Evolutionary conservation across 2,329 filamentous ascomycete genomes (phyloP), one percentile per base, ranked within the genome.

Genomic region (Teratosphaeria viscida): DNA sequence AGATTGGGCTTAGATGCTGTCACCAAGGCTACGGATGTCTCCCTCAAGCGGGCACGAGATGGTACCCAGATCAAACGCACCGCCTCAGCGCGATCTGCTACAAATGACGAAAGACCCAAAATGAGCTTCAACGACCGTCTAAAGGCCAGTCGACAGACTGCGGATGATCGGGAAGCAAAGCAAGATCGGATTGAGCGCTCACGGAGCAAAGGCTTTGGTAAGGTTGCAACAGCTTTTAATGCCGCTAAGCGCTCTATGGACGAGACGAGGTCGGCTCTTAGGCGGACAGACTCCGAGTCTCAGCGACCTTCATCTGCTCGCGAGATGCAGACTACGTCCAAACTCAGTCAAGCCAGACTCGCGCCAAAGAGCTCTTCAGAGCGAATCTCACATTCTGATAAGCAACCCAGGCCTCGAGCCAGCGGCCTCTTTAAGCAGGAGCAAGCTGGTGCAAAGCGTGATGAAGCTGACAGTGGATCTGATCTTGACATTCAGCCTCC

Each of bases 1-100:
- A 75, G 90, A 19, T 74, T 97, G 16, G 92, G 94, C 5, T 95
- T 97, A 62, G 92, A 96, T 74, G 95, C 95, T 71, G 91, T 90
- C 0, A 77, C 92, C 39, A 87, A 81, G 66, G 91, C 87, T 1
- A 84, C 84, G 60, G 90, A 96, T 67, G 81, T 97, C 35, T 96
- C 92, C 2, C 76, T 97, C 32, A 94, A 89, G 73, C 81, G 90
- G 64, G 85, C 89, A 2, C 64, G 61, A 58, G 68, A 64, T 70
- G 74, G 55, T 7, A 72, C 63, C 64, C 63, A 65, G 39, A 53
- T 66, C 55, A 66, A 62, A 57, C 62, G 61, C 11, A 59, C 67
- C 2, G 60, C 56, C 11, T 63, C 65, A 16, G 55, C 49, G 11
- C 61, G 59, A 5, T 58, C 55, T 34, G 47, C 63, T 49, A 58